Evolutionary conservation across 202 grass and related monocot species (phyloP), one percentile per base, ranked within the genome.

Genomic region (Elaeis oleifera): DNA sequence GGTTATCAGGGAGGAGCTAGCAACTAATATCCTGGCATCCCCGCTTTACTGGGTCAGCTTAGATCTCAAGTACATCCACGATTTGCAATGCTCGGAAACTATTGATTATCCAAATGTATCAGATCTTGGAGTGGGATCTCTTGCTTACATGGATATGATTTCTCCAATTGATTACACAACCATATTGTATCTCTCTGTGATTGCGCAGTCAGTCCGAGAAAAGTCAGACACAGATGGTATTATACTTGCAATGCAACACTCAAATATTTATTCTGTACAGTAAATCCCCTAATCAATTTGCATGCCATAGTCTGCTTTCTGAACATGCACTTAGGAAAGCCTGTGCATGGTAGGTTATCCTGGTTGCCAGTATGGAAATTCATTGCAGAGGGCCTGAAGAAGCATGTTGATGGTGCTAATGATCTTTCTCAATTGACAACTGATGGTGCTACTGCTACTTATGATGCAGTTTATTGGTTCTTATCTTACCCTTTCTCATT

Each of bases 141-240:
- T 81, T 71, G 54, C 18, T 58, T 71, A 75, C 74, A 74, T 67
- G 64, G 70, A 74, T 29, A 71, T 78, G 71, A 66, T 72, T 86
- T 86, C 70, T 78, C 83, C 83, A 78, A 57, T 32, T 71, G 71
- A 75, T 78, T 82, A 82, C 57, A 61, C 78, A 67, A 63, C 53
- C 50, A 24, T 54, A 54, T 15, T 86, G 2, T 78, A 70, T 60
- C 29, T 86, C 28, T 78, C 83, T 65, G 49, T 78, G 52, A 16
- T 86, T 71, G 58, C 74, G 55, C 65, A 75, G 66, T 75, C 61
- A 67, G 71, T 57, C 24, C 60, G 58, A 71, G 74, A 71, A 49
- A 11, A 78, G 44, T 71, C 61, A 27, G 61, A 53, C 52, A 29
- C 18, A 50, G 49, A 78, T 82, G 61, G 61, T 16, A 60, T 60